Evolutionary conservation across 148 eudicot genomes (phyloP).

Genomic region (Rhododendron simsii): DNA sequence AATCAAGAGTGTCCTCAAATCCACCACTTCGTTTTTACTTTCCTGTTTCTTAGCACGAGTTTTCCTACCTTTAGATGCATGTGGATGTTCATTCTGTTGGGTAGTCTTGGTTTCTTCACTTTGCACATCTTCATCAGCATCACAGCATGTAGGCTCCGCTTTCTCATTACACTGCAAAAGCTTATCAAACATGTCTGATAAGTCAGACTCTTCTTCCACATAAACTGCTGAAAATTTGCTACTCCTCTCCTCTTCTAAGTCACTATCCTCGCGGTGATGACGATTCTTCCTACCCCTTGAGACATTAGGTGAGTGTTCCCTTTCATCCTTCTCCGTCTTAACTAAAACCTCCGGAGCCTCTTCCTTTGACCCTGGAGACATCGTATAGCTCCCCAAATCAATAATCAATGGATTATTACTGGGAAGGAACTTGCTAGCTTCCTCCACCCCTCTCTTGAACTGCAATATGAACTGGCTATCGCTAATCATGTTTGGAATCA

Average conservation of each 20-base stretch:
- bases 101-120: conserved; percentile 2
- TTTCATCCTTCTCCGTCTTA: conserved; percentile 27
- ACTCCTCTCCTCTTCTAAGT: conserved; percentile 40
- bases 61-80: conserved; percentile 20
- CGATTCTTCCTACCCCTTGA: conserved; percentile 47
- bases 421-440: conserved; percentile 53
- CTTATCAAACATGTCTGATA: conserved; percentile 59
- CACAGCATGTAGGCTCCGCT: not conserved
- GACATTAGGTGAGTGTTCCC: conserved; percentile 19
- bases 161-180: conserved; percentile 38
- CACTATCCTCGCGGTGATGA: conserved; percentile 30
- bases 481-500: conserved; percentile 21
- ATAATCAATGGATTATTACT: conserved; percentile 19
- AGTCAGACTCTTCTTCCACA: conserved; percentile 42
- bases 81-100: conserved; percentile 13
- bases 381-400: conserved; percentile 27
- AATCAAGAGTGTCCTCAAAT: conserved; percentile 44
- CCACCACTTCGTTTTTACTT: conserved; percentile 32
- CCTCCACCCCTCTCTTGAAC: conserved; percentile 48
- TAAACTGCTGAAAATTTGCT: conserved; percentile 38
- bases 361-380: conserved; percentile 21
- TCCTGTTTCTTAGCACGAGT: conserved; percentile 28
- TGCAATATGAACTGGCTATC: conserved; percentile 39
- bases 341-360: conserved; percentile 14
- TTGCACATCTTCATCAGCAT: conserved; percentile 5